Percentiles rank a stretch among this genome's conserved stretches.
These are phyloP conservation scores for Blastobotrys niveus DNA, from an alignment of 1,139 yeast genomes.

Conservation along the genomic window DNA sequence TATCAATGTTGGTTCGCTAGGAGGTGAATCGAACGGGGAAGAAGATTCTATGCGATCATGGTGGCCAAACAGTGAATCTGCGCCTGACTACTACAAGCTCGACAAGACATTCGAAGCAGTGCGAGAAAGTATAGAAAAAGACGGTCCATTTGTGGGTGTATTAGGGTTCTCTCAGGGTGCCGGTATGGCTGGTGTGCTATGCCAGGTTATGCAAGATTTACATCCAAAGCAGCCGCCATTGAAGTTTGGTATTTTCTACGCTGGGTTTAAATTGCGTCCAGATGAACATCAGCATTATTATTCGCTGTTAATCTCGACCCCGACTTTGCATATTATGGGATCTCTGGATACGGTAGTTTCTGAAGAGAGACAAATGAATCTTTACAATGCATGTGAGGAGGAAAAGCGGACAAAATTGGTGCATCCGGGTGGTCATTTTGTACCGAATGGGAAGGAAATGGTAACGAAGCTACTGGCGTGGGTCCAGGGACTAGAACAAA, in stretches of 20 bases:
- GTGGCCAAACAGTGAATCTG: conserved; percentile 40
- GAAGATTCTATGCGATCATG: conserved; percentile 42
- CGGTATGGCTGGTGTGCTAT: conserved; percentile 53
- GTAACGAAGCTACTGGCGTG: conserved; percentile 55
- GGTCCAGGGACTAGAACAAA: conserved; percentile 34
- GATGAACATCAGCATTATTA: conserved; percentile 47
- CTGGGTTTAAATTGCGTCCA: conserved; percentile 68
- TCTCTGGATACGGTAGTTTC: conserved; percentile 84
- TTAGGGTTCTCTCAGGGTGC: conserved; percentile 95
- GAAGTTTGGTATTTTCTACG: conserved; percentile 66
- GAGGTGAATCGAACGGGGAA: conserved; percentile 28
- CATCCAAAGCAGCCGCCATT: conserved; percentile 42
- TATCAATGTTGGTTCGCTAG: conserved; percentile 26
- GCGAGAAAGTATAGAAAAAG: conserved; percentile 46
- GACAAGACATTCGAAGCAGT: conserved; percentile 49
- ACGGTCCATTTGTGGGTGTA: conserved; percentile 87
- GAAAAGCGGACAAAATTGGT: conserved; percentile 46
- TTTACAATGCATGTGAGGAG: conserved; percentile 50
- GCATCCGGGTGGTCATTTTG: conserved; percentile 86
- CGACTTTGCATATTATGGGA: conserved; percentile 74
- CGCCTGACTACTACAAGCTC: conserved; percentile 38
- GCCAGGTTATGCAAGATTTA: conserved; percentile 26
- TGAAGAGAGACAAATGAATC: conserved; percentile 57
- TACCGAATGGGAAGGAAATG: conserved; percentile 63
- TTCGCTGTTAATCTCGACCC: conserved; percentile 43